phyloP scores from a whole-genome alignment of 2,329 filamentous ascomycete genomes.

The Fusarium devonianum region DNA sequence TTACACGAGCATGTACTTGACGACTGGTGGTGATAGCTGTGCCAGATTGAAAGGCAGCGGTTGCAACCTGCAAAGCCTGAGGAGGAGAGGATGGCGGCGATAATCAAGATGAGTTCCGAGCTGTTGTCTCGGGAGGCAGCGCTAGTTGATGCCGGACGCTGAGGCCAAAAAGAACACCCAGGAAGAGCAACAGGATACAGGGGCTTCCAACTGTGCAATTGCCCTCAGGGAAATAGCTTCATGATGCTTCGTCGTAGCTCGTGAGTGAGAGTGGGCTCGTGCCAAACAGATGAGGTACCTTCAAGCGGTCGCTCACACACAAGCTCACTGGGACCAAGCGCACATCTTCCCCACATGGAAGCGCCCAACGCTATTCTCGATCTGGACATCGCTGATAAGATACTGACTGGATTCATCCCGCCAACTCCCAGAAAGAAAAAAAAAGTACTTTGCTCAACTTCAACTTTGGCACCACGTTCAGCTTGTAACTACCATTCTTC shows the following conservation, averaged over 20 bases:
- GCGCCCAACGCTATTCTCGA: constrained; percentile 23
- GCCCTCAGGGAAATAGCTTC: constrained; percentile 8
- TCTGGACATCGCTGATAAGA: constrained; percentile 37
- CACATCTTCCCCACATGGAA: constrained; percentile 24
- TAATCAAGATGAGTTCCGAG: constrained; percentile 11
- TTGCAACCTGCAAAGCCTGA: constrained; percentile 1
- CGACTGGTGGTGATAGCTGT: background rate
- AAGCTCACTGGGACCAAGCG: too few relatives aligned
- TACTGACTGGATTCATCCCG: too few relatives aligned
- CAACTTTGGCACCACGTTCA: background rate
- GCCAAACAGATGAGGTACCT: constrained; percentile 11
- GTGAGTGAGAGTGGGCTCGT: background rate
- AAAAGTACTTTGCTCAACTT: constrained; percentile 30
- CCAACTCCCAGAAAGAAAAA: constrained; percentile 35
- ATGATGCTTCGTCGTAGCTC: constrained; percentile 19
- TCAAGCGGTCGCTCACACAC: constrained; percentile 16
- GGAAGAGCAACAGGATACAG: background rate
- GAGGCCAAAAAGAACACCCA: background rate
- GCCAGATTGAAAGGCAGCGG: background rate
- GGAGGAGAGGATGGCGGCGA: background rate
- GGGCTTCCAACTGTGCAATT: constrained; percentile 11
- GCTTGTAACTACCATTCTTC: background rate
- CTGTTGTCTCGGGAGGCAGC: constrained; percentile 6
- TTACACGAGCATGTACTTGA: background rate
- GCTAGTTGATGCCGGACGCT: background rate